These are phyloP conservation scores for Saccharomycopsis sp. DNA, from an alignment of 805 yeast genomes.

Conservation along the genomic window DNA sequence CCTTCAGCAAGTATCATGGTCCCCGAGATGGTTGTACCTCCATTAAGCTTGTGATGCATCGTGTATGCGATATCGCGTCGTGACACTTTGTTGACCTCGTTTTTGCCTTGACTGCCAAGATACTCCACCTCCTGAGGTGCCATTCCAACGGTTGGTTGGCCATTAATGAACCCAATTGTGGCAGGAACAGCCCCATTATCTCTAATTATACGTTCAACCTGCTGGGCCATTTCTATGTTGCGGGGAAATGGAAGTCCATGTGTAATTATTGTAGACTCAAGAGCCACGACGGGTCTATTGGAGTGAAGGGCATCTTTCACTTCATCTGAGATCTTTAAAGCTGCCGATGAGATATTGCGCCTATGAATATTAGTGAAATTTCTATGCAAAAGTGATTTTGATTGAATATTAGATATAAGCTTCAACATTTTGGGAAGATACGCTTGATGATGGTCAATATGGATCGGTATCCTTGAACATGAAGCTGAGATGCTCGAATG, in stretches of 20 bases:
- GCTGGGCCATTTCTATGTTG: constrained; percentile 63
- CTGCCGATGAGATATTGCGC: neutral
- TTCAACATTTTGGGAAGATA: neutral
- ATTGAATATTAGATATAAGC: neutral
- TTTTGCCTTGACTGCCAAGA: constrained; percentile 36
- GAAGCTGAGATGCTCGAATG: too few species aligned
- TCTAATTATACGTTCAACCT: constrained; percentile 59
- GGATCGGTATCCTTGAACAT: too few species aligned
- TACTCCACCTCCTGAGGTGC: constrained; percentile 38
- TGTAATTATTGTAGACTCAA: constrained; percentile 82
- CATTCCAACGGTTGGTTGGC: constrained; percentile 68
- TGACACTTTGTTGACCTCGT: constrained; percentile 51
- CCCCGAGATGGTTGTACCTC: constrained; percentile 88
- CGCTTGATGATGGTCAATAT: neutral
- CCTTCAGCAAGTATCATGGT: constrained; percentile 74
- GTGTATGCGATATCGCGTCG: constrained; percentile 73
- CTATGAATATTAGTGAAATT: neutral
- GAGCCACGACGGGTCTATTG: constrained; percentile 65
- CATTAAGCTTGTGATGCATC: constrained; percentile 55
- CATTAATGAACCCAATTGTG: constrained; percentile 71
- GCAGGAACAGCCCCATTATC: constrained; percentile 72
- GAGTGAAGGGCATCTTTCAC: constrained; percentile 53
- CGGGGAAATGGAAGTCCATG: constrained; percentile 85
- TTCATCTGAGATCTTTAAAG: constrained; percentile 36
- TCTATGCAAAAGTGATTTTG: neutral